phyloP scores from a whole-genome alignment of 495 filamentous ascomycete genomes.

The Thozetella sp. region DNA sequence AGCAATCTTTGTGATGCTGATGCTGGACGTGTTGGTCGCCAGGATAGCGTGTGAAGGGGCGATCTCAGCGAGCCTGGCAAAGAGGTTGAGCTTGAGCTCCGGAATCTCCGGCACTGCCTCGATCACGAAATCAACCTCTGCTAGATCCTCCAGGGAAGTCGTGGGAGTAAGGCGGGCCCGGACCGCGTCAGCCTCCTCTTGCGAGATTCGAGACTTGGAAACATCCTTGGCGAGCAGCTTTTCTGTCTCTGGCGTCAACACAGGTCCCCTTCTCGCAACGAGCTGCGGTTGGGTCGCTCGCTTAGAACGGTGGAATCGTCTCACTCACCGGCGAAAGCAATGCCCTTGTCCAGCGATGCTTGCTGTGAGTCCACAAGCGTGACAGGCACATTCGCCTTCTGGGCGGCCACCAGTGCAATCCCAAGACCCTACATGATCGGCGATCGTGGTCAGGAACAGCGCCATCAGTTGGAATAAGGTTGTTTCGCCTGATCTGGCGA shows the following conservation, averaged over 20 bases:
- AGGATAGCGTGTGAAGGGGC: constrained; percentile 88
- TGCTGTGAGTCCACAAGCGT: constrained; percentile 85
- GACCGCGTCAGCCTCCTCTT: constrained; percentile 71
- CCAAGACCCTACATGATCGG: constrained; percentile 74
- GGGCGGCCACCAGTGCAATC: constrained; percentile 92
- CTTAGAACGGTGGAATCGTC: not conserved
- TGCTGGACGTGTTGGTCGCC: constrained; percentile 96
- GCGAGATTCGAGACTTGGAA: constrained; percentile 77
- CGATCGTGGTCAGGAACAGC: not conserved
- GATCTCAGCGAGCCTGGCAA: constrained; percentile 79
- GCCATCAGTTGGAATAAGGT: not conserved
- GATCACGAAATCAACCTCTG: constrained; percentile 93
- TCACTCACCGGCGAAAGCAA: constrained; percentile 80
- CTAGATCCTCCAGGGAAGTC: constrained; percentile 76
- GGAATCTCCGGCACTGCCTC: constrained; percentile 96
- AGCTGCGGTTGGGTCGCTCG: not conserved
- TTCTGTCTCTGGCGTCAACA: constrained; percentile 49
- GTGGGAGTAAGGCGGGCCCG: constrained; percentile 68
- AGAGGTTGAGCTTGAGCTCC: constrained; percentile 84
- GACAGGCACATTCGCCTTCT: constrained; percentile 81
- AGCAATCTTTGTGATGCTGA: constrained; percentile 95
- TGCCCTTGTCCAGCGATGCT: constrained; percentile 85
- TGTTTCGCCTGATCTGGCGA: constrained; percentile 3
- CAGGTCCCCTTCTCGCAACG: not conserved
- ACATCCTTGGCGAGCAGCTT: constrained; percentile 93